Conservation (phyloP, 257 asterid species). For the Haberlea rhodopensis region DNA sequence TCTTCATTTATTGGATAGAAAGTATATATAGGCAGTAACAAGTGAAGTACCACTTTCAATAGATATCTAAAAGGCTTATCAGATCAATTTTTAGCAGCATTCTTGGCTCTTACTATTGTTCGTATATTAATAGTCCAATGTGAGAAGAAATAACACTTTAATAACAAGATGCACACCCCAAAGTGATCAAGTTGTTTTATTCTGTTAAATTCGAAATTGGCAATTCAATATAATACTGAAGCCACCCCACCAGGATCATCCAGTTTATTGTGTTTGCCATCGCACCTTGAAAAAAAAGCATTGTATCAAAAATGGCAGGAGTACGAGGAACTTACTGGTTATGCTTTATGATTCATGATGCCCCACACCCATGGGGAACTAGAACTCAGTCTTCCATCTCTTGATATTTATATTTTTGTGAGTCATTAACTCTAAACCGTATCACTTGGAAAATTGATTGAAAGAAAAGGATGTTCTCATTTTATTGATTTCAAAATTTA, state of each 20-base stretch:
- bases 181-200: neutral
- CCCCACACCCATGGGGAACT: neutral
- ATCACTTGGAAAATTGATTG: neutral
- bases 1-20: slow-evolving; percentile 4
- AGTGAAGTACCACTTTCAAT: slow-evolving; percentile 5
- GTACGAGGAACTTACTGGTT: neutral
- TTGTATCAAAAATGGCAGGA: neutral
- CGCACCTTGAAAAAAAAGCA: neutral
- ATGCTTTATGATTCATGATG: neutral
- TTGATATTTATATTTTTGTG: too few relatives aligned
- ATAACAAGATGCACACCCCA: neutral
- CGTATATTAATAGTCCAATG: neutral
- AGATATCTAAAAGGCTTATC: slow-evolving; percentile 11
- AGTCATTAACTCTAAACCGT: too few relatives aligned
- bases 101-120: neutral
- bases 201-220: neutral
- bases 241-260: slow-evolving; percentile 5
- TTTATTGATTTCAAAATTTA: slow-evolving; percentile 10
- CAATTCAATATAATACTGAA: neutral
- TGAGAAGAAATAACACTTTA: neutral
- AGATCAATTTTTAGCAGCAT: neutral
- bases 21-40: neutral
- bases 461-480: slow-evolving; percentile 3
- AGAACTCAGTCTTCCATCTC: too few relatives aligned
- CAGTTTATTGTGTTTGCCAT: neutral